Percentiles rank a stretch among this genome's conserved stretches.
phyloP scores from a whole-genome alignment of 805 yeast species.

The Grigorovia jiainica region DNA sequence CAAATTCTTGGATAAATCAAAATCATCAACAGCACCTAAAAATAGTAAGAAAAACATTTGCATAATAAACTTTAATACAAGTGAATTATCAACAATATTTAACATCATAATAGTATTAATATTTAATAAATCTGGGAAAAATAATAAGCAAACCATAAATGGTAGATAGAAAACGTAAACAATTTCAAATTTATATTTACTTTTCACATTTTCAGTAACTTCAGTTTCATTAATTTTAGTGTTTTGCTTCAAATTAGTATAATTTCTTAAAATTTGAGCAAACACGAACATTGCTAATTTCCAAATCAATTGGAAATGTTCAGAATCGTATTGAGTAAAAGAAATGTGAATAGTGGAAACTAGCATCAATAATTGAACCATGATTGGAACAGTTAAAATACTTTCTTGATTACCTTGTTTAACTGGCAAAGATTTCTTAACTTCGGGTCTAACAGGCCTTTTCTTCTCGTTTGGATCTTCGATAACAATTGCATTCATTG shows the following conservation, averaged over 20 bases:
- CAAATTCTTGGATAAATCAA: conserved; percentile 2
- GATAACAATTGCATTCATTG: neutral
- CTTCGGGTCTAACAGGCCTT: neutral
- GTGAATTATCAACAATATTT: conserved; percentile 21
- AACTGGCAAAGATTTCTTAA: neutral
- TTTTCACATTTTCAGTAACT: neutral
- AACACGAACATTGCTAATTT: neutral
- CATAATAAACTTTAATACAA: conserved; percentile 14
- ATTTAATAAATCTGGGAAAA: conserved; percentile 17
- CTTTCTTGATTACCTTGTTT: neutral
- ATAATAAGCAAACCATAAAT: conserved; percentile 22
- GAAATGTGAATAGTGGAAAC: conserved; percentile 1
- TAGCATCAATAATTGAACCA: conserved; percentile 2
- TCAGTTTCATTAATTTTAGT: neutral
- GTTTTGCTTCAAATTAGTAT: neutral
- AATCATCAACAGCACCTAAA: conserved; percentile 11
- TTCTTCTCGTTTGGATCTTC: neutral
- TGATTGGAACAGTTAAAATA: neutral
- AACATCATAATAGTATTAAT: conserved; percentile 27
- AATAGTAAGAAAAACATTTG: conserved; percentile 18
- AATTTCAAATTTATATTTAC: conserved; percentile 26
- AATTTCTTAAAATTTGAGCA: conserved; percentile 3
- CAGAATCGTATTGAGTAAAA: neutral
- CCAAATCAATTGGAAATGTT: conserved; percentile 2
- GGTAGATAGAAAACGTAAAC: conserved; percentile 29